Evolutionary conservation across 768 basidiomycete species (phyloP), one percentile per base, ranked within the genome.

Genomic region (Arthromyces matolae): DNA sequence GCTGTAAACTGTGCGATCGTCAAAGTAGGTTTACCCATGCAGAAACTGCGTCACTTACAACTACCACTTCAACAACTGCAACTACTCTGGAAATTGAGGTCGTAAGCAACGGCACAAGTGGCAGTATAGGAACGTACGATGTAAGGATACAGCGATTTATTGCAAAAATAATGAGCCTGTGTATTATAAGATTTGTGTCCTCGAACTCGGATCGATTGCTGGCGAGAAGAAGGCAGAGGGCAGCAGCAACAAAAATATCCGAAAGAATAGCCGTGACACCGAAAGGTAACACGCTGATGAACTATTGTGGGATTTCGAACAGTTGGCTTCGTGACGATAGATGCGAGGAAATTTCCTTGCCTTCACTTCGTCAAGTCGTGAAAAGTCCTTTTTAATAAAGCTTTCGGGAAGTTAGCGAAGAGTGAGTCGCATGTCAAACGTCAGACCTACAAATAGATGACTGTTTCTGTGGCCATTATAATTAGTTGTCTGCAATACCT

Each of bases 131-230:
- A 16, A 66, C 76, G 29, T 50, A 77, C 77, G 72, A 72, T n/a
- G 77, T 79, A 19, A 79, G 59, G 32, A 78, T 55, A 58, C 76
- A 78, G 9, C 76, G 72, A 54, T 78, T 75, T 33, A 78, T 75
- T 3, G 74, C 72, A 49, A 69, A 76, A 18, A 78, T 60, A 4
- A 78, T 73, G 19, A 79, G 57, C 34, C 60, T 69, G 54, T 73
- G 72, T 36, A 78, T 71, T 19, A 77, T 54, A 32, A 51, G 61
- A 48, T 77, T 75, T 1, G 76, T 76, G 39, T 69, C 67, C 16
- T 61, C 54, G 41, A 71, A 71, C 7, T 67, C 66, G 3, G 73
- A 67, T 3, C 70, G 67, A 46, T 68, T 73, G 44, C 58, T 69
- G 28, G 68, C 57, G 19, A 79, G 59, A 13, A 74, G 61, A 14